Percentiles rank a stretch among this genome's conserved stretches.
Evolutionary conservation across 2,329 filamentous ascomycete species (phyloP).

Genomic region (Hymenoscyphus fructigenus): DNA sequence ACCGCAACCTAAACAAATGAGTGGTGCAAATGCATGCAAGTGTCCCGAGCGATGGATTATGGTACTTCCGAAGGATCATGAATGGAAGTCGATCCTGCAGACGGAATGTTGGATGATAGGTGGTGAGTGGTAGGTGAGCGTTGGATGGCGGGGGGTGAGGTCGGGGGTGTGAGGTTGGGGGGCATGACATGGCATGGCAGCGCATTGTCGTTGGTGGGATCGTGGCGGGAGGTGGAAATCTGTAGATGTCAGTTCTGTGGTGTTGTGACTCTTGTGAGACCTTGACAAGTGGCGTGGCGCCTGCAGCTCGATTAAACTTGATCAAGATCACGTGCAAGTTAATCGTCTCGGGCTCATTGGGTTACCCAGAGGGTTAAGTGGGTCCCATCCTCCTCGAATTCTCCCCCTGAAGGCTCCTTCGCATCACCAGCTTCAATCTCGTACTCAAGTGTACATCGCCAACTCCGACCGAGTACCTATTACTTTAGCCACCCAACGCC

Average conservation of each 20-base stretch:
- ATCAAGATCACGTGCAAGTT: neutral
- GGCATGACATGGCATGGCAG: neutral
- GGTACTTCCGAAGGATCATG: conserved; percentile 13
- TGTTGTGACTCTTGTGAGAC: neutral
- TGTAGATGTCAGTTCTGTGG: conserved; percentile 1
- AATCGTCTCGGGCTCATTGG: neutral
- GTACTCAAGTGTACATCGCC: neutral
- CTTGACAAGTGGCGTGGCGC: neutral
- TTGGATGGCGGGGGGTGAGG: conserved; percentile 4
- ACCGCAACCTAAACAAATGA: conserved; percentile 1
- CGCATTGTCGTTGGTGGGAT: neutral
- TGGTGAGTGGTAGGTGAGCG: neutral
- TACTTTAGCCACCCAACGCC: neutral
- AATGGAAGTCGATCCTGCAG: conserved; percentile 14
- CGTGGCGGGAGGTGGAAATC: too few relatives aligned
- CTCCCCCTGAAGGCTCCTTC: neutral
- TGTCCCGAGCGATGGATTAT: conserved; percentile 8
- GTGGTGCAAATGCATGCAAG: neutral
- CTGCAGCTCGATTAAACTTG: neutral
- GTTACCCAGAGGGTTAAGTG: neutral
- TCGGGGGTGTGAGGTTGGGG: neutral
- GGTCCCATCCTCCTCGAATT: neutral
- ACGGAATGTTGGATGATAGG: conserved; percentile 4
- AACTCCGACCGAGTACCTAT: neutral
- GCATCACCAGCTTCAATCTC: neutral